Conservation (phyloP, 768 basidiomycete genomes). For the Psilocybe subaeruginosa region DNA sequence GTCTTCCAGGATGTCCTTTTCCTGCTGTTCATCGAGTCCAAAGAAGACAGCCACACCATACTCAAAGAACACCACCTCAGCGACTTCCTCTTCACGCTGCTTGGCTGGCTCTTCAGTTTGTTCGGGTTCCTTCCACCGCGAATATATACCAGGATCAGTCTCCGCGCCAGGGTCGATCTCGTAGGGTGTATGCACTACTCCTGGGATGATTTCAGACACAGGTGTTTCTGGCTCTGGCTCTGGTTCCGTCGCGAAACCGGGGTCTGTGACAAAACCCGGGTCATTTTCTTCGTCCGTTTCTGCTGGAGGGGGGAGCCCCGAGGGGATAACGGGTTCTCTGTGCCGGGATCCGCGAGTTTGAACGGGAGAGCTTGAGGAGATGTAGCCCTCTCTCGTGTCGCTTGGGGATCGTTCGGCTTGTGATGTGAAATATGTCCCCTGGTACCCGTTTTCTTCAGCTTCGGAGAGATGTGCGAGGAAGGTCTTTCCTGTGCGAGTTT, state of each 20-base stretch:
- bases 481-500: constrained; percentile 52
- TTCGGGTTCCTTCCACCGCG: constrained; percentile 11
- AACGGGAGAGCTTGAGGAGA: constrained; percentile 51
- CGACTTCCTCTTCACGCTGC: constrained; percentile 52
- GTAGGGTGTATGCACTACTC: background rate
- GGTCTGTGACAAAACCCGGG: constrained; percentile 10
- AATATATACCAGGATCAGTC: constrained; percentile 32
- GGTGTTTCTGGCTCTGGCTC: constrained; percentile 14
- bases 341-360: constrained; percentile 31
- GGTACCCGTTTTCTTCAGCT: constrained; percentile 89
- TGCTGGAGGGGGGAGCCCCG: constrained; percentile 9
- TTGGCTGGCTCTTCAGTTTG: constrained; percentile 19
- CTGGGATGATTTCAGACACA: constrained; percentile 11
- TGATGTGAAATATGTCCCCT: constrained; percentile 77
- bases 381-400: constrained; percentile 61
- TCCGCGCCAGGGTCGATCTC: constrained; percentile 29
- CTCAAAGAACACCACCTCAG: constrained; percentile 79
- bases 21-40: constrained; percentile 79
- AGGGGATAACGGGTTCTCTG: background rate
- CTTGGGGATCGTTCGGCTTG: constrained; percentile 34
- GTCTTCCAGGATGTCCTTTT: constrained; percentile 85
- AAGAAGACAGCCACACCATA: constrained; percentile 95
- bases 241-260: constrained; percentile 17
- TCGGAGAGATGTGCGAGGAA: constrained; percentile 74
- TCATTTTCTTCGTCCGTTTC: constrained; percentile 22